These are phyloP conservation scores for Amanita jacksonii DNA, from an alignment of 768 basidiomycete species.

Conservation along the genomic window DNA sequence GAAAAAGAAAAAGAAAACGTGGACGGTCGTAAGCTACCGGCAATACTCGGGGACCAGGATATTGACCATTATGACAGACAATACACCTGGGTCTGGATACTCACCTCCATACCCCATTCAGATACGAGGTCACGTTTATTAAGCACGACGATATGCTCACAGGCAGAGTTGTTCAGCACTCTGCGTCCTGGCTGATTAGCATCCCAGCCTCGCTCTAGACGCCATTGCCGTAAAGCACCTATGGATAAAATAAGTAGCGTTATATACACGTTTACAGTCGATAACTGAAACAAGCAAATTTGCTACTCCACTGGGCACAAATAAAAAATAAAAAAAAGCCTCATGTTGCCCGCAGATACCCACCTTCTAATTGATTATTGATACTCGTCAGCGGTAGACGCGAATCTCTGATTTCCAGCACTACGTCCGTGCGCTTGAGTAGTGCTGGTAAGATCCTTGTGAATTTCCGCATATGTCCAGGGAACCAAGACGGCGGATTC, in stretches of 20 bases:
- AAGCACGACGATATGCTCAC: constrained; percentile 84
- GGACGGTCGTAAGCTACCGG: too few relatives aligned
- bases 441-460: constrained; percentile 65
- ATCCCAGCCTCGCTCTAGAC: constrained; percentile 55
- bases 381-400: constrained; percentile 90
- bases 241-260: constrained; percentile 7
- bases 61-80: too few relatives aligned
- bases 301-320: too few relatives aligned
- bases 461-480: constrained; percentile 92
- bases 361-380: constrained; percentile 83
- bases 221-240: constrained; percentile 64
- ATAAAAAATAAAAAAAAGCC: too few relatives aligned
- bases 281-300: too few relatives aligned
- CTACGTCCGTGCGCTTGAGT: constrained; percentile 77
- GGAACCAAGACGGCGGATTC: constrained; percentile 85
- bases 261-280: too few relatives aligned
- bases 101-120: constrained; percentile 79
- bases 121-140: constrained; percentile 92
- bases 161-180: constrained; percentile 34
- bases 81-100: too few relatives aligned
- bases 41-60: too few relatives aligned
- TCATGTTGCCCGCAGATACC: constrained; percentile 16
- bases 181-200: constrained; percentile 30
- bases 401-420: constrained; percentile 91
- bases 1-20: too few relatives aligned